Base-by-base conservation (phyloP, 306 rosid species). In the Glycyrrhiza uralensis region DNA sequence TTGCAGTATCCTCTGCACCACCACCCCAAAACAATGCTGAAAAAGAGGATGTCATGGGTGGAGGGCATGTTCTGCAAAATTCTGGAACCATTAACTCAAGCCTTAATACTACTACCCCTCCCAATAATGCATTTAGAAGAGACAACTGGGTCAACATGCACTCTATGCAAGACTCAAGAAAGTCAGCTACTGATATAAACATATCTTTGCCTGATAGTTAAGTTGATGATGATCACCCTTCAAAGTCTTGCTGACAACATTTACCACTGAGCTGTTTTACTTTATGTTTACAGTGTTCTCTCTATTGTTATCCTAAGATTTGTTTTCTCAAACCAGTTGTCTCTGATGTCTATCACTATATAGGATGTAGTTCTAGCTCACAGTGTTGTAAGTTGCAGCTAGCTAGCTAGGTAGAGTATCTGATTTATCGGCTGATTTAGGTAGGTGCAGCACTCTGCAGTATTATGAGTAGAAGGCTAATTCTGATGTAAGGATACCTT, bases 131-230 rank as follows among this genome's bases (percentile, higher is more conserved):
- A n/a, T 86, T 86, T 46, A 85, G 83, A 58, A 85, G 97, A 78
- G 97, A 91, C 17, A 88, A 80, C 74, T 91, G 92, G 97, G 89
- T 83, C 3, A 76, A 82, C 70, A 86, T 91, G 87, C 93, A 86
- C 57, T 22, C 88, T 1, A 59, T 88, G 81, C 85, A 83, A 9
- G 97, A 88, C 55, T 67, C 87, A 1, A 87, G 97, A 79, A 89
- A 82, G 65, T 52, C 90, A 0, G 83, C 88, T 2, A 88, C 97
- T 9, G 95, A 91, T 72, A 88, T 91, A 74, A 91, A 91, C 82
- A 87, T 91, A 79, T 88, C 96, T 62, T 73, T 90, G 69, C 96
- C 92, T 2, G 92, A 87, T 72, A 77, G 78, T 68, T 86, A 77
- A 84, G 71, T 42, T 58, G 70, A 66, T 50, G 71, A 63, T 55